phyloP scores from a whole-genome alignment of 139 green algal species.

The Coelastrella sp. region DNA sequence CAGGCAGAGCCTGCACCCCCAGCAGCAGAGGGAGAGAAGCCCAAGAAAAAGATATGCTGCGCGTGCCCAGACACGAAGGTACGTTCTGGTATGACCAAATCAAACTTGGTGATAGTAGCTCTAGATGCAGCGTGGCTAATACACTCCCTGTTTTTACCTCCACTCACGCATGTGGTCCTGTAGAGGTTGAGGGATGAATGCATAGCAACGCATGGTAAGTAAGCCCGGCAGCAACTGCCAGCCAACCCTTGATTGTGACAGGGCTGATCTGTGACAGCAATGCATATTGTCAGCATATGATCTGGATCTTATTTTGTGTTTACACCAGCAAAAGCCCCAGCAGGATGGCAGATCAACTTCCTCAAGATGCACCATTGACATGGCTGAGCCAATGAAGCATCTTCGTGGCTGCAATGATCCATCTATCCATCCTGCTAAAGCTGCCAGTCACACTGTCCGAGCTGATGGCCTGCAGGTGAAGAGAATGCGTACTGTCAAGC shows the following conservation, averaged over 20 bases:
- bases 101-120: neutral
- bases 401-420: no score
- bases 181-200: slow-evolving; percentile 78
- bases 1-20: slow-evolving; percentile 13
- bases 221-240: no score
- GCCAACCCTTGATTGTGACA: no score
- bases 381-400: no score
- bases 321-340: neutral
- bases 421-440: no score
- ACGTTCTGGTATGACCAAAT: neutral
- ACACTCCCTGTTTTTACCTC: neutral
- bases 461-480: slow-evolving; percentile 59
- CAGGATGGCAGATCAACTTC: no score
- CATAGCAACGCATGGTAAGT: slow-evolving; percentile 70
- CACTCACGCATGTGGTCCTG: neutral
- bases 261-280: no score
- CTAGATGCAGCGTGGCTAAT: neutral
- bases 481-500: slow-evolving; percentile 76
- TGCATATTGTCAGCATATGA: no score
- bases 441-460: neutral
- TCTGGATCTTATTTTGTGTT: neutral
- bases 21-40: slow-evolving; percentile 39
- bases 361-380: no score
- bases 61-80: slow-evolving; percentile 95
- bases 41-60: slow-evolving; percentile 96